Base-by-base conservation (phyloP, 1,284 basidiomycete genomes). In the Irpex sp. region DNA sequence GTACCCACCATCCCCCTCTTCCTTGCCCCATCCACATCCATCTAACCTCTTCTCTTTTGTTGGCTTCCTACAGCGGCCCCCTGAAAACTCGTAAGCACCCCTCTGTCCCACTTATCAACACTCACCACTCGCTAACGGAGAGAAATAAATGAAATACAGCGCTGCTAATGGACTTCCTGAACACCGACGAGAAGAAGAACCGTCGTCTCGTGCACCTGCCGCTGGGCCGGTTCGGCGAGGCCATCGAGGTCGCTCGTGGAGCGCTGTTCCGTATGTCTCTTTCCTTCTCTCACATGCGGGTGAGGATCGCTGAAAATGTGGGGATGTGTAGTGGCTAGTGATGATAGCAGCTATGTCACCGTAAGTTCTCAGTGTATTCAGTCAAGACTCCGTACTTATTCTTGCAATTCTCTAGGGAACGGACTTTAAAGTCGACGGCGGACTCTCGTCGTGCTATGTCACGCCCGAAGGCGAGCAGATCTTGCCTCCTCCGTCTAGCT, bases 161-260 rank as follows among this genome's bases (percentile, higher is more conserved):
- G 44, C 85, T 98, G 38, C 83, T 99, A 37, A 99, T 99, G 96
- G 91, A 98, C 76, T 98, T 96, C 84, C 85, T 99, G 71, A 88
- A 98, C 79, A 98, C 97, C n/a, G 83, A 91, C 52, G 96, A 99
- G 82, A 98, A 98, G 81, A 87, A 92, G 67, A 88, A 97, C 66
- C 88, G 96, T 57, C 85, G 97, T 59, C 75, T 98, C 73, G 87
- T 94, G 31, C 96, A 98, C 75, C 85, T 97, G 36, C 97, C 97
- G 1, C 94, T 98, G 92, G 97, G 97, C 64, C 85, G 96, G 64
- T 98, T 98, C 75, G 96, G 96, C 60, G 95, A 98, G 80, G 96
- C 96, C 0, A 83, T 98, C 68, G 96, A 98, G 77, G 85, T 97
- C 70, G 96, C 97, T 31, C 92, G 91, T 72, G 94, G 88, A 49